These are phyloP conservation scores for Rhododendron ovatum DNA, from an alignment of 148 eudicot genomes.

Conservation along the genomic window DNA sequence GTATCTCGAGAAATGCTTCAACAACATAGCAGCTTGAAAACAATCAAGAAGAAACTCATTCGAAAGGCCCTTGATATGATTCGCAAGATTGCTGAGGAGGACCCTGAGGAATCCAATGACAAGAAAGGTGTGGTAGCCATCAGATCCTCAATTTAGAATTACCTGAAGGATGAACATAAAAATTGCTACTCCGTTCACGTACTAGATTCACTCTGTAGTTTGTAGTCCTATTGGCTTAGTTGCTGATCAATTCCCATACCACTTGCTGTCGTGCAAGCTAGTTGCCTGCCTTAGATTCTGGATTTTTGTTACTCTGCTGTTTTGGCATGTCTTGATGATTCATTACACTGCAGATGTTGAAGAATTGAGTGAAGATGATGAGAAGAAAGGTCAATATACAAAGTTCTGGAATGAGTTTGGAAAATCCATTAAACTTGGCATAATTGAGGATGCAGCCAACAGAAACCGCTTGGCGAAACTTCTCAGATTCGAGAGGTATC, in stretches of 20 bases:
- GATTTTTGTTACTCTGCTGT: not conserved
- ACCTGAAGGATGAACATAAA: not conserved
- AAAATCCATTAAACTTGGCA: conserved; percentile 95
- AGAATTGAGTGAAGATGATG: conserved; percentile 63
- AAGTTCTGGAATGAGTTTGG: conserved; percentile 99
- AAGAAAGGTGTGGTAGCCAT: conserved; percentile 59
- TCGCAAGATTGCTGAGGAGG: conserved; percentile 95
- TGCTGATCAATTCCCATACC: not conserved
- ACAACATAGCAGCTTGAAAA: conserved; percentile 96
- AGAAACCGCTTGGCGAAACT: conserved; percentile 96
- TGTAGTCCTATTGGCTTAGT: not conserved
- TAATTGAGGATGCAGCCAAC: conserved; percentile 95
- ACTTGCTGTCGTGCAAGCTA: not conserved
- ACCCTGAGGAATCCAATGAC: conserved; percentile 80
- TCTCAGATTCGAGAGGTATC: conserved; percentile 87
- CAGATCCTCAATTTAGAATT: not conserved
- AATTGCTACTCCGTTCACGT: not conserved
- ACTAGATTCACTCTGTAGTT: not conserved
- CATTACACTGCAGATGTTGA: conserved; percentile 54
- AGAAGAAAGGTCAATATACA: conserved; percentile 87
- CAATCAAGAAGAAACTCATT: conserved; percentile 92
- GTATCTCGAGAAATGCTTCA: conserved; percentile 99
- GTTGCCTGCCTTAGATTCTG: not conserved
- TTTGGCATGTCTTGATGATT: not conserved
- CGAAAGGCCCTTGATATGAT: conserved; percentile 99